Percentiles rank a stretch among this genome's conserved stretches.
Conservation (phyloP, 2,329 filamentous ascomycete genomes). For the Colletotrichum chrysophilum region DNA sequence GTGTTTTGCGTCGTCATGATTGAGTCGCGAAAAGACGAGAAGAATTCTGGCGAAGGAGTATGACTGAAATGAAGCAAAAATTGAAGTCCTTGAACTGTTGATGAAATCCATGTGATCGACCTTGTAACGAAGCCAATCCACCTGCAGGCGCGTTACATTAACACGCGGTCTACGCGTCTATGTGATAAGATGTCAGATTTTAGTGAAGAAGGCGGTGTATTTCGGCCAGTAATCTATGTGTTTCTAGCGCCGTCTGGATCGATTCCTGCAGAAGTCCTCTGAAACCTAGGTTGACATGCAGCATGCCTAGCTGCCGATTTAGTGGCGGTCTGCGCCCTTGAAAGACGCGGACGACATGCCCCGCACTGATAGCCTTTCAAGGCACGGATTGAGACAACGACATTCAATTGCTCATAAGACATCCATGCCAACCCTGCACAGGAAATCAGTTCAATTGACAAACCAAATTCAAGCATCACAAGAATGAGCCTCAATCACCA, state of each 20-base stretch:
- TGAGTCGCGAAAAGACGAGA: neutral
- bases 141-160: neutral
- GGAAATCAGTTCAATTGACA: neutral
- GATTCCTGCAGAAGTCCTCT: neutral
- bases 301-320: neutral
- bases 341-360: neutral
- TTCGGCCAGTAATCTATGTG: neutral
- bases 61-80: neutral
- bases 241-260: neutral
- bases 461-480: neutral
- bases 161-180: neutral
- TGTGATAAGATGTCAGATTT: neutral
- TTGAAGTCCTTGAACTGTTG: fast-evolving
- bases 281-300: neutral
- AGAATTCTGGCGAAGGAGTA: neutral
- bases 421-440: neutral
- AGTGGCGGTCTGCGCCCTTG: neutral
- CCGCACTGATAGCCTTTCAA: neutral
- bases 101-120: neutral
- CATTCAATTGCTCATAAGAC: neutral
- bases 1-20: neutral
- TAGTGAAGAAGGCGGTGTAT: neutral
- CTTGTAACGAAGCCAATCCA: neutral
- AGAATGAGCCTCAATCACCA: neutral
- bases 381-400: neutral